phyloP scores from a whole-genome alignment of 495 filamentous ascomycete genomes.

The Sporormia fimetaria region DNA sequence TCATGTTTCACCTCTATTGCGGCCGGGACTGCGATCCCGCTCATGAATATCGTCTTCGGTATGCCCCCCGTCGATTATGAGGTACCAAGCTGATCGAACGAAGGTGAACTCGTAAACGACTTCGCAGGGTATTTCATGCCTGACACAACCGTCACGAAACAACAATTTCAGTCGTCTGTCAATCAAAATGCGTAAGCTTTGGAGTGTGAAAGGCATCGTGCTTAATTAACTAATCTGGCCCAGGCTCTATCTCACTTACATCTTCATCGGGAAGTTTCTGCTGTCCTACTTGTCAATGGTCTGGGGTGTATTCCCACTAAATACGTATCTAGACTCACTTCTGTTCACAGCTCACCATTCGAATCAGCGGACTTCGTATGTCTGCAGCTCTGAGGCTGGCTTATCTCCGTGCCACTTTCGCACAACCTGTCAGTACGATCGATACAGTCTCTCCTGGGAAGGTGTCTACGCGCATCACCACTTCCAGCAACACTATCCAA shows the following conservation, averaged over 20 bases:
- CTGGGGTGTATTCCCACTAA: constrained; percentile 21
- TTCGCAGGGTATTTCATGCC: constrained; percentile 25
- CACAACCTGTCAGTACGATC: constrained; percentile 25
- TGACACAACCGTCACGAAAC: constrained; percentile 16
- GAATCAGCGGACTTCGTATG: constrained; percentile 28
- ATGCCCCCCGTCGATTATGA: neutral
- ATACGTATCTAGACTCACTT: neutral
- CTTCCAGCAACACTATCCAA: constrained; percentile 28
- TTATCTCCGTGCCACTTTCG: constrained; percentile 28
- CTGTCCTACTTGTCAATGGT: constrained; percentile 48
- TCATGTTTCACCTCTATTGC: constrained; percentile 23
- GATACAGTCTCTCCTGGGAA: constrained; percentile 30
- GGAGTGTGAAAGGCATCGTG: neutral
- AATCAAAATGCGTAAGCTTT: constrained; percentile 21
- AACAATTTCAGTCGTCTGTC: constrained; percentile 16
- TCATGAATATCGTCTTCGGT: constrained; percentile 27
- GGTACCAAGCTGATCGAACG: neutral
- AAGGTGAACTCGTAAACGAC: constrained; percentile 20
- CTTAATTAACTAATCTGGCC: neutral
- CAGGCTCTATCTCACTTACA: constrained; percentile 46
- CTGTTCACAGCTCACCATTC: constrained; percentile 21
- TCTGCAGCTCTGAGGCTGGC: constrained; percentile 28
- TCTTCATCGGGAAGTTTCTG: constrained; percentile 50
- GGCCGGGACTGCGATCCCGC: constrained; percentile 24
- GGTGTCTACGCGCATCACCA: constrained; percentile 29